Conservation (phyloP, 2,329 filamentous ascomycete genomes). For the Helicocarpus griseus region DNA sequence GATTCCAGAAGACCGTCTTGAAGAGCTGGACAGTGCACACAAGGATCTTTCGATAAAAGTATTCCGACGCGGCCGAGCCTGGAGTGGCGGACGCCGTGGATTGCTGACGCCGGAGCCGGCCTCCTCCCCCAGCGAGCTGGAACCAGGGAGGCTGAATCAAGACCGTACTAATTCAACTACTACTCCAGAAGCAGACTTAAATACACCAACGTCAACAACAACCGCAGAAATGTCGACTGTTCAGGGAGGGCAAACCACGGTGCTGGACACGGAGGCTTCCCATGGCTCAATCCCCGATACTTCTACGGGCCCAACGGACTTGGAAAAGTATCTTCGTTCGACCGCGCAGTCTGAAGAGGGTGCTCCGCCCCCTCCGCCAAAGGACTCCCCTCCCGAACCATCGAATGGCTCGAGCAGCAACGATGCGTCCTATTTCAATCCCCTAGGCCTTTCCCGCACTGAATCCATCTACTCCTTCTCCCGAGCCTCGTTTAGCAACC, state of each 20-base stretch:
- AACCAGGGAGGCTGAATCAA: neutral
- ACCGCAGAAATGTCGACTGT: constrained; percentile 7
- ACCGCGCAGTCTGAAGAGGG: constrained; percentile 18
- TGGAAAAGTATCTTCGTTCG: constrained; percentile 33
- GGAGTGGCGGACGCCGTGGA: constrained; percentile 16
- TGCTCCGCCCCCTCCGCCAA: constrained; percentile 25
- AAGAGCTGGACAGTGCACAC: constrained; percentile 31
- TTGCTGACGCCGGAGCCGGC: constrained; percentile 8
- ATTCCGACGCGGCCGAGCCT: constrained; percentile 28
- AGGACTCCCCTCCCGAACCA: constrained; percentile 21
- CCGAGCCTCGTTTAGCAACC: constrained; percentile 82
- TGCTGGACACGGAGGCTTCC: constrained; percentile 8
- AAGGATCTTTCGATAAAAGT: constrained; percentile 30
- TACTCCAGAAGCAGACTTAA: neutral
- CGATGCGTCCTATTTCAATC: constrained; percentile 36
- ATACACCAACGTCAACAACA: neutral
- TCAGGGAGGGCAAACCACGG: constrained; percentile 6
- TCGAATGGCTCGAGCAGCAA: constrained; percentile 20
- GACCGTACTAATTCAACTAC: neutral
- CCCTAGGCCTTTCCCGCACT: constrained; percentile 47
- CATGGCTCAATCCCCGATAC: constrained; percentile 11
- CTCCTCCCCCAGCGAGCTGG: constrained; percentile 8
- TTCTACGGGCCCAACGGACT: constrained; percentile 26
- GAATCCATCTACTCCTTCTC: constrained; percentile 92
- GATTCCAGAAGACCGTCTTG: constrained; percentile 32